Base-by-base conservation (phyloP, 176 grass and related monocot species). In the Melocanna baccifera region DNA sequence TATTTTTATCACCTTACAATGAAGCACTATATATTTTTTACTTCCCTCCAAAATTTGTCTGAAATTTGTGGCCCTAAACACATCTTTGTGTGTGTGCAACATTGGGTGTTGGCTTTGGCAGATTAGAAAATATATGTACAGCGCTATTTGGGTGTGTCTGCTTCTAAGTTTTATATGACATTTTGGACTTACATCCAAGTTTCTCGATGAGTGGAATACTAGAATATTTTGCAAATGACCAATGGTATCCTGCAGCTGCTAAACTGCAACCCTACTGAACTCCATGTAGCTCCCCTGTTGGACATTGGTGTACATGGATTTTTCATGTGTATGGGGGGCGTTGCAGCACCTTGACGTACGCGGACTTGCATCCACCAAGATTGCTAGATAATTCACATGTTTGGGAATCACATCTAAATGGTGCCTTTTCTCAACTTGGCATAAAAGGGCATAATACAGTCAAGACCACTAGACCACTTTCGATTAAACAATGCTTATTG, bases 351-450 rank as follows among this genome's bases (percentile, higher is more conserved):
- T 30, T 26, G 39, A 78, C 75, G 34, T 52, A 29, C 36, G 22
- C 23, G 8, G 62, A 52, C 42, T 48, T 82, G 51, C 23, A 41
- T 51, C n/a, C 57, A 59, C 28, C 65, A 87, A 76, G 28, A 42
- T 37, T 75, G 22, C 22, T 75, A 80, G 62, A 80, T 51, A 69
- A 34, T 80, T 66, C 7, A 68, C 41, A 48, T 73, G 45, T 67
- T 66, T 28, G 9, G 16, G 36, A 52, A 58, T 78, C 69, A 20
- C 14, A 2, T 71, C 16, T 57, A 78, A 83, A 6, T 42, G 37
- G 22, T 58, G 48, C 11, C 46, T 34, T 45, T 50, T 71, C 30
- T 82, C 5, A 83, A 34, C 39, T 82, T 83, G n/a, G 37, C 40
- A 34, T 39, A 83, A 75, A 36, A 69, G 41, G 9, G 3, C 22